These are phyloP conservation scores for Smallanthus sonchifolius DNA, from an alignment of 129 eudicot genomes.

Conservation along the genomic window DNA sequence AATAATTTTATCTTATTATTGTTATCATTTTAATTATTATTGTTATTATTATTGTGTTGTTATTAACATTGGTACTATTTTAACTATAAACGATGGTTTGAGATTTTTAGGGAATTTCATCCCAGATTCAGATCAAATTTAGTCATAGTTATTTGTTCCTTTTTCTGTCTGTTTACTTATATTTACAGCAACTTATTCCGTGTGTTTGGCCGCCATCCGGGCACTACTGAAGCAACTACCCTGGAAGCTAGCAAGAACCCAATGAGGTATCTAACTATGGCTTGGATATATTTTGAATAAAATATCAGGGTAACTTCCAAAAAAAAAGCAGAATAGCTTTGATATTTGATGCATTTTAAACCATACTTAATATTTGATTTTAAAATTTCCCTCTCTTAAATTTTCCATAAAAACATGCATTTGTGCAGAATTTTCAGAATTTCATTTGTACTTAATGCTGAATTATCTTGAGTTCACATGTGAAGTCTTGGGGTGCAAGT, in stretches of 20 bases:
- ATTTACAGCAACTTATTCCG: slow-evolving; percentile 83
- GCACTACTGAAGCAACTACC: slow-evolving; percentile 82
- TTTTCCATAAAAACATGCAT: not conserved
- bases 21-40: not conserved
- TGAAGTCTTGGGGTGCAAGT: too few species aligned
- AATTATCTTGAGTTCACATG: not conserved
- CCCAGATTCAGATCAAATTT: not conserved
- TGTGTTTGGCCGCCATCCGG: slow-evolving; percentile 70
- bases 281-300: not conserved
- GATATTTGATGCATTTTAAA: not conserved
- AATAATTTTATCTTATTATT: too few species aligned
- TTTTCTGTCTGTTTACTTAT: not conserved
- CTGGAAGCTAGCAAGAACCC: slow-evolving; percentile 96
- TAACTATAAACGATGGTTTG: not conserved
- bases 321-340: not conserved
- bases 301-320: not conserved
- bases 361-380: not conserved
- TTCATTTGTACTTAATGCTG: not conserved
- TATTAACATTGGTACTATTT: not conserved
- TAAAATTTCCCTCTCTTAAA: not conserved
- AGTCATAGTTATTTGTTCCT: not conserved
- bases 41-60: not conserved
- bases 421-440: not conserved
- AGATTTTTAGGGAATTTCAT: not conserved
- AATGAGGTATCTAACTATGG: slow-evolving; percentile 60